A percentile compares a stretch with the other conserved stretches of the same genome.
These are phyloP conservation scores for Syzygium syzygioides DNA, from an alignment of 441 rosid species.

Conservation along the genomic window DNA sequence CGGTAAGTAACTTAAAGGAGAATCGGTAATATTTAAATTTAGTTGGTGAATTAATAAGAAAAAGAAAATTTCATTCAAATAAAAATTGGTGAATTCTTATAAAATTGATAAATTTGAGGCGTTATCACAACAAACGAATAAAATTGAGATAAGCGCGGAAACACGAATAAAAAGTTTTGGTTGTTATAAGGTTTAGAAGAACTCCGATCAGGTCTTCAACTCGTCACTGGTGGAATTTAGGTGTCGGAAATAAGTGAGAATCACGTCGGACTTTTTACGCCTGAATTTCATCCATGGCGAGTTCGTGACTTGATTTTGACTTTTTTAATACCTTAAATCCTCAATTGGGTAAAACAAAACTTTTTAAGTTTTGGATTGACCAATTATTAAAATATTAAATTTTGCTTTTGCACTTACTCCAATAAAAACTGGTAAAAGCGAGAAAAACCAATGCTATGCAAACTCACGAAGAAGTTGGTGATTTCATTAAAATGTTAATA, in stretches of 20 bases:
- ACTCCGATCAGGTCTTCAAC: neutral
- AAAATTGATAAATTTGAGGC: neutral
- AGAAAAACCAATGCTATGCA: neutral
- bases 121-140: neutral
- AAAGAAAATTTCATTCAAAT: neutral
- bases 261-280: neutral
- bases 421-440: neutral
- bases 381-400: neutral
- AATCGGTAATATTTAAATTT: no score
- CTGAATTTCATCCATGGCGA: neutral
- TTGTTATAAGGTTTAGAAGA: neutral
- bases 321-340: neutral
- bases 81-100: neutral
- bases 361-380: neutral
- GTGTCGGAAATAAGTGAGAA: neutral
- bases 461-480: neutral
- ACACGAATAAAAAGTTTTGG: neutral
- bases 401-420: neutral
- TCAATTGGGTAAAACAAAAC: fast-evolving
- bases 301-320: neutral
- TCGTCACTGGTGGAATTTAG: no score
- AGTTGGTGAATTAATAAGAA: neutral
- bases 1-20: no score
- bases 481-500: neutral
- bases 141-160: neutral